Evolutionary conservation across 352 stramenopile species (phyloP), one percentile per base, ranked within the genome.

Genomic region (Pythium myriotylum): DNA sequence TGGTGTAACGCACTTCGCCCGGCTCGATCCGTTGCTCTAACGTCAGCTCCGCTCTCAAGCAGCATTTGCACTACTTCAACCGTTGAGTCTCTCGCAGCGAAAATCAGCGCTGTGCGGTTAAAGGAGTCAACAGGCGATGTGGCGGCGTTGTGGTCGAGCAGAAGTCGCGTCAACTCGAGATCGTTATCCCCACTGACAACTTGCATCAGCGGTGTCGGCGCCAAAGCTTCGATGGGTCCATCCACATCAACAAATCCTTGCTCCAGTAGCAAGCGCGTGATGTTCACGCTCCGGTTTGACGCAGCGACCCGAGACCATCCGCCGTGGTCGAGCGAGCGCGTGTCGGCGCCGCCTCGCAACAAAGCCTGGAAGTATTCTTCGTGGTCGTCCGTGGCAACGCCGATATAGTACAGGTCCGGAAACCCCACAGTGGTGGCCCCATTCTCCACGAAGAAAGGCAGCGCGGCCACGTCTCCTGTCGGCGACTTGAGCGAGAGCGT

Each of bases 141-240:
- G 37, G 8, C 37, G 37, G 37, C 37, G 37, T 43, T 43, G 37
- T 43, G 37, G 37, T 43, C 37, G n/a, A 43, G 37, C 37, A 43
- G 37, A 6, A 43, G 13, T 20, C 37, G 37, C 13, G 13, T 20
- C 37, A 43, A 20, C 17, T 17, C 37, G 37, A 43, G 13, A 20
- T 17, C 37, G 37, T 43, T 20, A 4, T 17, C 37, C 13, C 37
- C 37, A 6, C 37, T 16, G 13, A 17, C 37, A n/a, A 43, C 5
- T 14, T 4, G 37, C 37, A 43, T 43, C 7, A 43, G 37, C 37
- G 37, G 37, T 16, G 37, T 43, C 13, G 13, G 37, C 37, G 37
- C n/a, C 13, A 19, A 7, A 20, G 37, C 13, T 17, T 43, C 13
- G 13, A 4, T 43, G 5, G 37, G 13, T 17, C 17, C 13, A 14